Conservation (phyloP, 2,329 filamentous ascomycete species). For the Ustilaginoidea virens region DNA sequence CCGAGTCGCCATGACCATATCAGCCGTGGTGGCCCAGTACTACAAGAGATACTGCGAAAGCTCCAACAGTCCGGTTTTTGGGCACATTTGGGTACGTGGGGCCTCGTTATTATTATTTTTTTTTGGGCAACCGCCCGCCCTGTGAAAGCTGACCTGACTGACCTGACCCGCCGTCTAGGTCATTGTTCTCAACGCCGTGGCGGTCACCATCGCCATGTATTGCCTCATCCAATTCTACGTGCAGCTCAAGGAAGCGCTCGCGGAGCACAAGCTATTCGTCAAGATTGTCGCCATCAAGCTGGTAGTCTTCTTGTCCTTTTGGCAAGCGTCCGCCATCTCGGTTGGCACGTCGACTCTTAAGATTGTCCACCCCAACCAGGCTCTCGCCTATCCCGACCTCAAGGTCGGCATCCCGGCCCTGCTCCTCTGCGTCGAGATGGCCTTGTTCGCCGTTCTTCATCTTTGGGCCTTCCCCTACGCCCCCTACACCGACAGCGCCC, state of each 20-base stretch:
- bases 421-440: conserved; percentile 74
- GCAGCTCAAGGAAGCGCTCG: conserved; percentile 54
- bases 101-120: neutral
- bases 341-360: conserved; percentile 41
- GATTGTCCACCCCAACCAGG: conserved; percentile 42
- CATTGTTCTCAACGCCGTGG: conserved; percentile 51
- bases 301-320: conserved; percentile 83
- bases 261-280: conserved; percentile 55
- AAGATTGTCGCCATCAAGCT: conserved; percentile 81
- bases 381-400: conserved; percentile 57
- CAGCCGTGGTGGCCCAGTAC: conserved; percentile 58
- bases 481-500: conserved; percentile 41
- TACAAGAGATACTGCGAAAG: conserved; percentile 61
- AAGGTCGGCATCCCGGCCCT: conserved; percentile 68
- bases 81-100: conserved; percentile 61
- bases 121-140: too few species aligned
- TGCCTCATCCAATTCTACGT: conserved; percentile 78
- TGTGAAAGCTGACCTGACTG: too few species aligned
- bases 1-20: conserved; percentile 63
- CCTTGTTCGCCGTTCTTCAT: conserved; percentile 62
- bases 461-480: conserved; percentile 70
- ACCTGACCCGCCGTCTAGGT: too few species aligned
- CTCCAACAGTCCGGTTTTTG: conserved; percentile 62
- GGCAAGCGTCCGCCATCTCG: conserved; percentile 49
- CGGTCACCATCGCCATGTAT: conserved; percentile 76